Conservation (phyloP, 2,329 filamentous ascomycete species). For the Curvularia lunata region DNA sequence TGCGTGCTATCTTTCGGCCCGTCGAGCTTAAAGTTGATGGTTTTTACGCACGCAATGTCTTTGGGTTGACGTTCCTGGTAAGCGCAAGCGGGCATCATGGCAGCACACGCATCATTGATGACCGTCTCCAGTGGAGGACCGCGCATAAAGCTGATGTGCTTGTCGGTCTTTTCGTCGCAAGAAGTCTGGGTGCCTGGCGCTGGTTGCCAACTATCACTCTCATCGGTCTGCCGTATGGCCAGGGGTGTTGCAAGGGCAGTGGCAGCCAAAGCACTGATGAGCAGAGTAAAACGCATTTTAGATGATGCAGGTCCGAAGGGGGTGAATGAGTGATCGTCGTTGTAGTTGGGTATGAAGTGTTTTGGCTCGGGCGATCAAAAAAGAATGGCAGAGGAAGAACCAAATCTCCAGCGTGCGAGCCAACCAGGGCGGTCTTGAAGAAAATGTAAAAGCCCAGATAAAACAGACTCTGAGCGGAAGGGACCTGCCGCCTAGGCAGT, state of each 20-base stretch:
- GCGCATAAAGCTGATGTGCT: slow-evolving; percentile 29
- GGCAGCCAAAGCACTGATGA: slow-evolving; percentile 25
- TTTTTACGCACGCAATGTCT: slow-evolving; percentile 25
- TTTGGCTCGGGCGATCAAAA: background rate
- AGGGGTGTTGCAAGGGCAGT: slow-evolving; percentile 24
- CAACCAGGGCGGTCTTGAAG: background rate
- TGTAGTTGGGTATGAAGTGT: background rate
- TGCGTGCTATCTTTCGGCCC: slow-evolving; percentile 27
- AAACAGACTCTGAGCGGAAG: background rate
- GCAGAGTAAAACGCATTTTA: slow-evolving; percentile 25
- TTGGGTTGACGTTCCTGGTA: slow-evolving; percentile 24
- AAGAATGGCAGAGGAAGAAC: background rate
- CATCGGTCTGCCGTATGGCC: slow-evolving; percentile 7
- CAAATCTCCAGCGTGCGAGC: background rate
- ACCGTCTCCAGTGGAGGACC: slow-evolving; percentile 29
- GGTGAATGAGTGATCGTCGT: background rate
- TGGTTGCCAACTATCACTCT: slow-evolving; percentile 24
- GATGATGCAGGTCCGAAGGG: background rate
- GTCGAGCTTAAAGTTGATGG: slow-evolving; percentile 27
- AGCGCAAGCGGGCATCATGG: slow-evolving; percentile 38
- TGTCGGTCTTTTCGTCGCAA: slow-evolving; percentile 30
- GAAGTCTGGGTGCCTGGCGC: slow-evolving; percentile 19
- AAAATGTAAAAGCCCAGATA: background rate
- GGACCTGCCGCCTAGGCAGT: background rate
- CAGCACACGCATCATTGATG: slow-evolving; percentile 35